Evolutionary conservation across 768 basidiomycete species (phyloP).

Genomic region (Tricholoma hemisulphureum): DNA sequence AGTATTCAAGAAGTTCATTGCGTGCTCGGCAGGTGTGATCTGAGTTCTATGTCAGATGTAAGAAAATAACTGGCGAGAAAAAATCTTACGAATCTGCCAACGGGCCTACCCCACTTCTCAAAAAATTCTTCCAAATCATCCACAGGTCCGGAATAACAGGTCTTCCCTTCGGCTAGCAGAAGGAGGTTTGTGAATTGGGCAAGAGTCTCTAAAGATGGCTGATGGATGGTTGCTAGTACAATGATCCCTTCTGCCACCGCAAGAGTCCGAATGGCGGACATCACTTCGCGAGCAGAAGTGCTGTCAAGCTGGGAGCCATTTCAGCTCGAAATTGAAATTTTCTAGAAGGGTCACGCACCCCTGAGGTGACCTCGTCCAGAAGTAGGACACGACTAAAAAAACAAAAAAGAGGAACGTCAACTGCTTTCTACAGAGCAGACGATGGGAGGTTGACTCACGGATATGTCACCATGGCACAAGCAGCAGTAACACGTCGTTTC

Average conservation of each 20-base stretch:
- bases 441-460: constrained; percentile 32
- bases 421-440: neutral
- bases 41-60: constrained; percentile 24
- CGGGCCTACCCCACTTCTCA: constrained; percentile 38
- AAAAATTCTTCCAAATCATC: constrained; percentile 41
- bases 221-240: constrained; percentile 66
- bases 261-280: constrained; percentile 43
- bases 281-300: constrained; percentile 42
- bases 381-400: constrained; percentile 49
- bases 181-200: constrained; percentile 58
- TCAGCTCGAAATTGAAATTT: neutral
- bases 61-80: neutral
- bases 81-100: constrained; percentile 30
- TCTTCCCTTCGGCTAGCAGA: constrained; percentile 53
- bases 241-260: constrained; percentile 49
- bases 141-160: constrained; percentile 42
- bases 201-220: constrained; percentile 61
- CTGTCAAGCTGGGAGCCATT: constrained; percentile 41
- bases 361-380: constrained; percentile 62
- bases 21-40: constrained; percentile 58
- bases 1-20: constrained; percentile 54
- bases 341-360: constrained; percentile 32
- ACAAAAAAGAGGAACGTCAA: neutral
- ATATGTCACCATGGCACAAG: constrained; percentile 56
- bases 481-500: constrained; percentile 60